These are phyloP conservation scores for Capsicum rhomboideum DNA, from an alignment of 257 asterid genomes.

Conservation along the genomic window DNA sequence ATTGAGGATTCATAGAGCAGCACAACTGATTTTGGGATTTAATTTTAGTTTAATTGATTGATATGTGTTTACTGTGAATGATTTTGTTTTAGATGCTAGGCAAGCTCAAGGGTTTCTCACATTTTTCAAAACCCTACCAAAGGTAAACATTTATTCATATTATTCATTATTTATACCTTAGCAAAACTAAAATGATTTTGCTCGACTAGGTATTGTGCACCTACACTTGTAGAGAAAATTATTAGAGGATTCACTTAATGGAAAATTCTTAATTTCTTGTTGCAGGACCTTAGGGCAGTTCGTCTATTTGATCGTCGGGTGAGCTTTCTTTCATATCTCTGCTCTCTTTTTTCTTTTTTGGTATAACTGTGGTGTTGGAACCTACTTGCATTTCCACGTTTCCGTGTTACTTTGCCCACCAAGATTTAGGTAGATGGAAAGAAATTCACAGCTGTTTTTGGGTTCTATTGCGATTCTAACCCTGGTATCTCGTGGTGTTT, in stretches of 20 bases:
- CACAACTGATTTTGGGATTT: background rate
- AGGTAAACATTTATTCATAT: constrained; percentile 27
- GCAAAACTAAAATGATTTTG: background rate
- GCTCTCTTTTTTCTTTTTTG: background rate
- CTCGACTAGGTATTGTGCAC: background rate
- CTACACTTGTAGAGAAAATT: background rate
- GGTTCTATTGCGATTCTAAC: background rate
- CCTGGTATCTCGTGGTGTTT: background rate
- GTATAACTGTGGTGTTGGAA: background rate
- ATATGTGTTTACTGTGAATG: background rate
- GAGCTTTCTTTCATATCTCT: constrained; percentile 10
- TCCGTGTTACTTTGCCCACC: background rate
- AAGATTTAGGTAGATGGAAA: background rate
- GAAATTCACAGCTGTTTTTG: background rate
- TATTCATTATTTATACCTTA: background rate
- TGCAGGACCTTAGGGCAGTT: constrained; percentile 85
- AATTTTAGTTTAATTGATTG: background rate
- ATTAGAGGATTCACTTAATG: background rate
- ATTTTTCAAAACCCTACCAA: constrained; percentile 71
- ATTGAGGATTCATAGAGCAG: background rate
- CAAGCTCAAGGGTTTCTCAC: constrained; percentile 98
- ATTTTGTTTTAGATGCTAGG: constrained; percentile 56
- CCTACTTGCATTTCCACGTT: background rate
- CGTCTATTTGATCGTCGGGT: constrained; percentile 97
- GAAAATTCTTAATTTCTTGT: background rate